Conservation (phyloP, 106 monocot species). For the Ottelia alismoides region DNA sequence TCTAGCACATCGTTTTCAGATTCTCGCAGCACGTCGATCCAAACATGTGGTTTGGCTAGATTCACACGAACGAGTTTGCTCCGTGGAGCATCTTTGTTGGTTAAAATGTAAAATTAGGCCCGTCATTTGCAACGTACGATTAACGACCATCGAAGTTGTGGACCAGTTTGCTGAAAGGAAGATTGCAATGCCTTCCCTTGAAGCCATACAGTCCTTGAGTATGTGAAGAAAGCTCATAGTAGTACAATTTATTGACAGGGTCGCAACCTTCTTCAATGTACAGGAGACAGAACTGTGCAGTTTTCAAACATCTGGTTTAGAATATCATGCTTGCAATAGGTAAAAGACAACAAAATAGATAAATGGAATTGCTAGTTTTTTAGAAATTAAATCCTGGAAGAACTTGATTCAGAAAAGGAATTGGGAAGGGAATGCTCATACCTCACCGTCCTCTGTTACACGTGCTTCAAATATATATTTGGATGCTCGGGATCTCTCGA, state of each 20-base stretch:
- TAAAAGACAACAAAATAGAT: too few relatives aligned
- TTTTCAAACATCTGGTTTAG: background rate
- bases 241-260: slow-evolving; percentile 74
- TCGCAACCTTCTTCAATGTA: slow-evolving; percentile 43
- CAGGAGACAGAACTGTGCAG: slow-evolving; percentile 48
- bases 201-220: slow-evolving; percentile 43
- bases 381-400: too few relatives aligned
- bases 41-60: slow-evolving; percentile 39
- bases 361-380: too few relatives aligned
- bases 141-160: slow-evolving; percentile 69
- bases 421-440: too few relatives aligned
- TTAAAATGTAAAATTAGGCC: slow-evolving; percentile 62
- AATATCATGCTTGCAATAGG: too few relatives aligned
- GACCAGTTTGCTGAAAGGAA: slow-evolving; percentile 75
- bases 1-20: slow-evolving; percentile 56
- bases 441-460: too few relatives aligned
- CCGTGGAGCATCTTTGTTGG: slow-evolving; percentile 71
- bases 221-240: slow-evolving; percentile 44
- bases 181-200: slow-evolving; percentile 26
- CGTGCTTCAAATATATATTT: too few relatives aligned
- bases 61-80: slow-evolving; percentile 61
- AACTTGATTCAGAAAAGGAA: too few relatives aligned
- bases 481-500: too few relatives aligned
- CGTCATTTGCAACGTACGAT: slow-evolving; percentile 49
- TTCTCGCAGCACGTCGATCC: slow-evolving; percentile 55